These are phyloP conservation scores for Metschnikowia peoriensis DNA, from an alignment of 805 yeast species.

Conservation along the genomic window DNA sequence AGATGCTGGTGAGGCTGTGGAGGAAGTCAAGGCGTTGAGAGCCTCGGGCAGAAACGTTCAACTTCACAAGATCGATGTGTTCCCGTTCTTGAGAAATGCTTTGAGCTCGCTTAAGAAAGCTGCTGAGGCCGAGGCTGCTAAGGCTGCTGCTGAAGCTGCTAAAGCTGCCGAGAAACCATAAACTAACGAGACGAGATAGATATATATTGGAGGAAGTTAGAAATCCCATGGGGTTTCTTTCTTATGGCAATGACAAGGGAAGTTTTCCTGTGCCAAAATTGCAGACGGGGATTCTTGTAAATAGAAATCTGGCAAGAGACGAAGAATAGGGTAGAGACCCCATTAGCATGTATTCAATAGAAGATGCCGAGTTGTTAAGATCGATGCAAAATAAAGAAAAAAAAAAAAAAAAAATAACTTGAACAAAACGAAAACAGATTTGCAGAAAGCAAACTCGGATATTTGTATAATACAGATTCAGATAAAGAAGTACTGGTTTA, in stretches of 20 bases:
- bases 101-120: slow-evolving; percentile 19
- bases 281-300: not conserved
- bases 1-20: slow-evolving; percentile 39
- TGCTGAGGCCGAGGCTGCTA: slow-evolving; percentile 10
- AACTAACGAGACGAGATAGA: too few species aligned
- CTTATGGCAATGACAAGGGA: not conserved
- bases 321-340: not conserved
- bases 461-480: too few species aligned
- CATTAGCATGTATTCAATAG: not conserved
- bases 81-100: slow-evolving; percentile 38
- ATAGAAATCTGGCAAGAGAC: not conserved
- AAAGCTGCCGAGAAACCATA: not conserved
- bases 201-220: too few species aligned
- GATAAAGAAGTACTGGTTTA: too few species aligned
- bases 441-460: too few species aligned
- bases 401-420: too few species aligned
- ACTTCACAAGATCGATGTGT: slow-evolving; percentile 40
- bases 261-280: not conserved
- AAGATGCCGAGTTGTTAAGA: not conserved
- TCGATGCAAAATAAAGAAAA: too few species aligned
- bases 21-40: slow-evolving; percentile 50
- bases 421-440: too few species aligned
- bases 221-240: too few species aligned
- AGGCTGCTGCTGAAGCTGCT: not conserved
- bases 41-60: slow-evolving; percentile 27